Evolutionary conservation across 1,284 basidiomycete species (phyloP).

Genomic region (Sporisorium iseilematis-ciliati): DNA sequence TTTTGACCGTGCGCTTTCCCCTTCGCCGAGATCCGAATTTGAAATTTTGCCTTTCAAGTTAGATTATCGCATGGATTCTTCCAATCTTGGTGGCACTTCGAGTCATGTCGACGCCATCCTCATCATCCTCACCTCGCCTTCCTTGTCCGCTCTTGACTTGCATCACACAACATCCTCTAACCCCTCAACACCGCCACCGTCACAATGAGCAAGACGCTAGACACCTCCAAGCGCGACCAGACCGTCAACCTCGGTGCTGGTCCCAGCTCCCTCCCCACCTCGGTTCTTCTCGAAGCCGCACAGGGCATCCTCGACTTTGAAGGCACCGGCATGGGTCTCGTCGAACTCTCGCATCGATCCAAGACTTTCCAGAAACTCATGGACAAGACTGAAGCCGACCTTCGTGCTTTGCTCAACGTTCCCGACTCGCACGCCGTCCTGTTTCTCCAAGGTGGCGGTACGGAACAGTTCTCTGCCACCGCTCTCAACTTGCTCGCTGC

Average conservation of each 20-base stretch:
- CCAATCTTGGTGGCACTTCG: constrained; percentile 3
- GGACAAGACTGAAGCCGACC: constrained; percentile 63
- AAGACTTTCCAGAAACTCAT: constrained; percentile 64
- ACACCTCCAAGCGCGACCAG: constrained; percentile 49
- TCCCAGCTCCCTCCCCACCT: constrained; percentile 64
- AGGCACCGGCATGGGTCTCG: constrained; percentile 65
- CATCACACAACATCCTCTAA: neutral
- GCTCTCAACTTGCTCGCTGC: constrained; percentile 66
- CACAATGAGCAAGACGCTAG: constrained; percentile 40
- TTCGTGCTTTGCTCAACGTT: constrained; percentile 60
- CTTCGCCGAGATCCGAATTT: constrained; percentile 6
- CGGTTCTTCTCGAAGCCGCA: constrained; percentile 64
- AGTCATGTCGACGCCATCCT: neutral
- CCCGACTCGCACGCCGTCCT: constrained; percentile 65
- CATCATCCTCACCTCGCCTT: neutral
- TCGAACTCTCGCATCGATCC: constrained; percentile 68
- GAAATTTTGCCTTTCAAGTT: neutral
- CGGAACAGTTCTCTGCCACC: constrained; percentile 67
- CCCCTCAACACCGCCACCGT: neutral
- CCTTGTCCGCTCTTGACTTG: neutral
- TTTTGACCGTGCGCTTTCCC: neutral
- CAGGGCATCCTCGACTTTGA: constrained; percentile 66
- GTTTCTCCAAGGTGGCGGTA: constrained; percentile 67
- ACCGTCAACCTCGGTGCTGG: constrained; percentile 69
- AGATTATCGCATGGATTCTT: constrained; percentile 1